A percentile compares a stretch with the other conserved stretches of the same genome.
These are phyloP conservation scores for Diaporthe nobilis DNA, from an alignment of 2,329 filamentous ascomycete species.

Conservation along the genomic window DNA sequence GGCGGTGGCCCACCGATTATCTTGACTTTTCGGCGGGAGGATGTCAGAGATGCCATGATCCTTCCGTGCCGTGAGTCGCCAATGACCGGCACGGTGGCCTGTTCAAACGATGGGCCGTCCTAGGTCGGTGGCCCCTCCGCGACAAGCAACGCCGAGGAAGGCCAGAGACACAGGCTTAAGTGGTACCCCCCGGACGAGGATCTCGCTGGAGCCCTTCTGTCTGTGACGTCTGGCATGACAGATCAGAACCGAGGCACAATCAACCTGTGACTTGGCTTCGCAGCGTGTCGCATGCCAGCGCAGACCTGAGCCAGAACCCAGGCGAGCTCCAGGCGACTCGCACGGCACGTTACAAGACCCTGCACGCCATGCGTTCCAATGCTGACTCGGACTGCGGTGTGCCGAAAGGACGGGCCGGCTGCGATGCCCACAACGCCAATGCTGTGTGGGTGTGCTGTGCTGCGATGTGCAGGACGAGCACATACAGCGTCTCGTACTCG, in stretches of 20 bases:
- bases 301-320: not conserved
- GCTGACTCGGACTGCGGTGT: conserved; percentile 31
- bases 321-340: not conserved
- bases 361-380: conserved; percentile 4
- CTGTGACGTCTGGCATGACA: conserved; percentile 1
- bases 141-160: not conserved
- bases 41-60: conserved; percentile 11
- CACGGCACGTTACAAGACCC: conserved; percentile 17
- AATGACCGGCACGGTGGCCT: conserved; percentile 27
- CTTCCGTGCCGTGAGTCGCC: conserved; percentile 22
- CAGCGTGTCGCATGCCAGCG: conserved; percentile 13
- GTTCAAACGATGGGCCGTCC: conserved; percentile 1
- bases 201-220: not conserved
- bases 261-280: not conserved
- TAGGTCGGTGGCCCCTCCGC: not conserved
- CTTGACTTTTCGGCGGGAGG: conserved; percentile 17
- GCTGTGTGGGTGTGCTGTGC: not conserved
- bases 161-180: not conserved
- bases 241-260: not conserved
- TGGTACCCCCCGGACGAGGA: not conserved
- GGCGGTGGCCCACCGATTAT: conserved; percentile 8
- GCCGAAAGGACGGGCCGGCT: conserved; percentile 26
- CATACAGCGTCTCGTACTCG: conserved; percentile 8
- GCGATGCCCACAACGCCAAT: not conserved
- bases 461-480: conserved; percentile 1